Evolutionary conservation across 768 basidiomycete genomes (phyloP).

Genomic region (Mycena latifolia): DNA sequence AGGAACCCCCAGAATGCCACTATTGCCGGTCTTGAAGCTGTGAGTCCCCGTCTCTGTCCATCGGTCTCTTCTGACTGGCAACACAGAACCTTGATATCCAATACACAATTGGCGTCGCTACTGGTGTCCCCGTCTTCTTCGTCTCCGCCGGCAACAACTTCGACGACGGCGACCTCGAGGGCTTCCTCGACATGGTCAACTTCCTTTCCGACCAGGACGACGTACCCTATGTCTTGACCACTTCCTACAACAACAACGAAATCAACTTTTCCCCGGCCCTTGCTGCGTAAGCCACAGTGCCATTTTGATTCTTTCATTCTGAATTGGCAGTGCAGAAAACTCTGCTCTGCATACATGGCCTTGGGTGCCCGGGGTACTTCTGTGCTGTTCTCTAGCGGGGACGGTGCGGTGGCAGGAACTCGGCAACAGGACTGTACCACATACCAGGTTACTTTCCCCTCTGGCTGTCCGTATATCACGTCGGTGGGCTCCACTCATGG

Average conservation of each 20-base stretch:
- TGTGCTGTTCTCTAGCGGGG: slow-evolving; percentile 53
- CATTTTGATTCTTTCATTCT: neutral
- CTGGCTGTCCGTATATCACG: slow-evolving; percentile 32
- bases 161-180: slow-evolving; percentile 42
- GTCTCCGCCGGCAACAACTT: slow-evolving; percentile 47
- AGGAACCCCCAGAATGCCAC: slow-evolving; percentile 28
- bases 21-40: too few relatives aligned
- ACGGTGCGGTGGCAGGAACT: slow-evolving; percentile 43
- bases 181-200: slow-evolving; percentile 75
- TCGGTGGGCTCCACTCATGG: slow-evolving; percentile 28
- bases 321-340: slow-evolving; percentile 15
- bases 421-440: slow-evolving; percentile 26
- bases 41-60: too few relatives aligned
- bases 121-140: slow-evolving; percentile 46
- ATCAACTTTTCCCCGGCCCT: slow-evolving; percentile 52
- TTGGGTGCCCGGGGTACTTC: slow-evolving; percentile 64
- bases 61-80: too few relatives aligned
- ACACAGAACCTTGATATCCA: slow-evolving; percentile 34
- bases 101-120: slow-evolving; percentile 39
- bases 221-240: slow-evolving; percentile 70
- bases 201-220: slow-evolving; percentile 58
- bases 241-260: slow-evolving; percentile 77
- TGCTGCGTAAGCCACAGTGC: slow-evolving; percentile 9
- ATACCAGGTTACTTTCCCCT: slow-evolving; percentile 33
- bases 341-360: slow-evolving; percentile 49